Conservation (phyloP, 2,329 filamentous ascomycete genomes). For the Xylaria sp. region DNA sequence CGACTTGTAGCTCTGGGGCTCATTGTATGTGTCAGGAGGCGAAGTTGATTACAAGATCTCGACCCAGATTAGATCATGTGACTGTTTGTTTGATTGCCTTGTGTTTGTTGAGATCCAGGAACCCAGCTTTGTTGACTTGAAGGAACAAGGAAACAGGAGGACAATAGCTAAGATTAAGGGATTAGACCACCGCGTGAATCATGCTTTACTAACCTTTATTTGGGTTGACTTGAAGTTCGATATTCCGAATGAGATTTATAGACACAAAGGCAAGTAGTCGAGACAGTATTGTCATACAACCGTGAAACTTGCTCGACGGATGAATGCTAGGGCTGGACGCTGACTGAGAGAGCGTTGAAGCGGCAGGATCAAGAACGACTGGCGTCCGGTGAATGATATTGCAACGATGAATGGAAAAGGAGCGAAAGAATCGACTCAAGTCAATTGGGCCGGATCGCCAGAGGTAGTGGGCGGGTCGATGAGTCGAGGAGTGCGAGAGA, state of each 20-base stretch:
- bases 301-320: conserved; percentile 39
- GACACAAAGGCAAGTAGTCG: conserved; percentile 26
- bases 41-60: conserved; percentile 9
- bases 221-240: conserved; percentile 12
- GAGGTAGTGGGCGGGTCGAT: conserved; percentile 36
- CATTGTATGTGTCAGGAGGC: conserved; percentile 16
- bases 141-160: conserved; percentile 1
- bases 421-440: conserved; percentile 42
- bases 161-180: conserved; percentile 9
- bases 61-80: background rate
- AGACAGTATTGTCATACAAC: conserved; percentile 41
- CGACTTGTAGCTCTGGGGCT: conserved; percentile 20
- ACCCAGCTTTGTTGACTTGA: background rate
- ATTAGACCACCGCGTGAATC: background rate
- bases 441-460: conserved; percentile 39
- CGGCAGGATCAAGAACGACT: conserved; percentile 42
- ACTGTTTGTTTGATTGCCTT: conserved; percentile 19
- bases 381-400: conserved; percentile 45
- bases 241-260: conserved; percentile 8
- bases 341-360: conserved; percentile 41
- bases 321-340: conserved; percentile 38
- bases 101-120: conserved; percentile 14
- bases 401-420: conserved; percentile 39
- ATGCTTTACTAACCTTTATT: conserved; percentile 32
- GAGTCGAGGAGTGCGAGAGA: conserved; percentile 28